These are phyloP conservation scores for Magnaporthiopsis poae DNA, from an alignment of 2,329 filamentous ascomycete species.

Conservation along the genomic window DNA sequence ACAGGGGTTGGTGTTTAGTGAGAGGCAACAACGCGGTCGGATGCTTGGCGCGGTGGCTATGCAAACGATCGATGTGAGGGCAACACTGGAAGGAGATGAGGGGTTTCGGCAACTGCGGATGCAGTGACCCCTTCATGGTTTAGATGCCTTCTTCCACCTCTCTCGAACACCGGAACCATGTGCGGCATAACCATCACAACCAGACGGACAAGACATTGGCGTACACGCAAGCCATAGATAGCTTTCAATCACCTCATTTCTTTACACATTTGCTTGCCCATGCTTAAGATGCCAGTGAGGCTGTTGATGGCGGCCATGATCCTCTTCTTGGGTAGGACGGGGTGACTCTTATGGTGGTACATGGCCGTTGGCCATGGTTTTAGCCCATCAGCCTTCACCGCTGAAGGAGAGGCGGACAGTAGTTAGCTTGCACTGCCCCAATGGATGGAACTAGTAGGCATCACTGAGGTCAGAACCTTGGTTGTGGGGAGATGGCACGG, in stretches of 20 bases:
- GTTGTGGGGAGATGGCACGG: not conserved
- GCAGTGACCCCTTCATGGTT: not conserved
- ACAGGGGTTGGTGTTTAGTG: not conserved
- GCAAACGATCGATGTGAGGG: not conserved
- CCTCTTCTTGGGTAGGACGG: too few relatives aligned
- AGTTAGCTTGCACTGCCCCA: not conserved
- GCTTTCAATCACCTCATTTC: not conserved
- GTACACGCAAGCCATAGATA: not conserved
- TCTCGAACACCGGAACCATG: not conserved
- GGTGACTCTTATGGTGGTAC: too few relatives aligned
- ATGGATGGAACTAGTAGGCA: not conserved
- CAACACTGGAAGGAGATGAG: not conserved
- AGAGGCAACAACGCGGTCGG: not conserved
- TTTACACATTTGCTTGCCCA: not conserved
- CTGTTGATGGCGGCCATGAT: too few relatives aligned
- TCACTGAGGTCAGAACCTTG: not conserved
- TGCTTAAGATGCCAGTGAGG: not conserved
- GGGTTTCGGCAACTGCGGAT: not conserved
- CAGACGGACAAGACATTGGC: not conserved
- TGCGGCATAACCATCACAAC: not conserved
- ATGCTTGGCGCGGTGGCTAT: not conserved
- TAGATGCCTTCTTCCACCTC: not conserved
- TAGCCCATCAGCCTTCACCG: not conserved
- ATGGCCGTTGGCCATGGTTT: too few relatives aligned
- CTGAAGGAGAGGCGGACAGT: not conserved